Evolutionary conservation across 345 rosid species (phyloP).

Genomic region (Citropsis articulata): DNA sequence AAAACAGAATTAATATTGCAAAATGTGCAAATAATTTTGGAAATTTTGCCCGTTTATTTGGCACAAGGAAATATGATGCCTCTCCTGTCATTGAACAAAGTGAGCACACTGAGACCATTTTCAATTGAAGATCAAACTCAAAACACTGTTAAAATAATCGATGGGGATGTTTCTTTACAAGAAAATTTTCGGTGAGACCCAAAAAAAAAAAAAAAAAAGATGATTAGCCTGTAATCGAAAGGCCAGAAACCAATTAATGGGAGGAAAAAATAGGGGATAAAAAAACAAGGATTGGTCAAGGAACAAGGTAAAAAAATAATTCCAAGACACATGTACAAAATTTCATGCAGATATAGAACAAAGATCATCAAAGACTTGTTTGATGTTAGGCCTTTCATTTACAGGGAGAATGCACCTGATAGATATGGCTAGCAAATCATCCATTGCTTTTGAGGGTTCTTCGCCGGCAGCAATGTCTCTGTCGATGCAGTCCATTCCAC

Average conservation of each 20-base stretch:
- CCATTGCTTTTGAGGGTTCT: constrained; percentile 80
- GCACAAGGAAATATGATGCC: background rate
- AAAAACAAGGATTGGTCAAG: constrained; percentile 32
- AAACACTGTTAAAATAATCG: constrained; percentile 39
- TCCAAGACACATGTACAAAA: constrained; percentile 65
- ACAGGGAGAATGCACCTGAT: no score
- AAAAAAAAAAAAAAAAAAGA: constrained; percentile 18
- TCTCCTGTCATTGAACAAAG: background rate
- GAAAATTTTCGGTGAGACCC: constrained; percentile 22
- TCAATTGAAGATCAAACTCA: constrained; percentile 27
- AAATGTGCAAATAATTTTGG: background rate
- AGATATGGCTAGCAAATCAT: constrained; percentile 73
- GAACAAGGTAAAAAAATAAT: constrained; percentile 38
- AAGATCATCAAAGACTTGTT: constrained; percentile 76
- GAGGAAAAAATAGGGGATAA: constrained; percentile 8
- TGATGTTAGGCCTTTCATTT: constrained; percentile 90
- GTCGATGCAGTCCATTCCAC: constrained; percentile 87
- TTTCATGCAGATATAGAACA: constrained; percentile 63
- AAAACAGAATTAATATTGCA: background rate
- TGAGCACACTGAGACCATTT: constrained; percentile 2
- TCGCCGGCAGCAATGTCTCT: constrained; percentile 85
- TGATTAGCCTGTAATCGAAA: no score
- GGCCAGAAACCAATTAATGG: constrained; percentile 40
- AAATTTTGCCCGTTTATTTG: background rate
- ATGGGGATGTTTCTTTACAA: constrained; percentile 47